Evolutionary conservation across 1,139 yeast species (phyloP), one percentile per base, ranked within the genome.

Genomic region (Yamadazyma triangularis): DNA sequence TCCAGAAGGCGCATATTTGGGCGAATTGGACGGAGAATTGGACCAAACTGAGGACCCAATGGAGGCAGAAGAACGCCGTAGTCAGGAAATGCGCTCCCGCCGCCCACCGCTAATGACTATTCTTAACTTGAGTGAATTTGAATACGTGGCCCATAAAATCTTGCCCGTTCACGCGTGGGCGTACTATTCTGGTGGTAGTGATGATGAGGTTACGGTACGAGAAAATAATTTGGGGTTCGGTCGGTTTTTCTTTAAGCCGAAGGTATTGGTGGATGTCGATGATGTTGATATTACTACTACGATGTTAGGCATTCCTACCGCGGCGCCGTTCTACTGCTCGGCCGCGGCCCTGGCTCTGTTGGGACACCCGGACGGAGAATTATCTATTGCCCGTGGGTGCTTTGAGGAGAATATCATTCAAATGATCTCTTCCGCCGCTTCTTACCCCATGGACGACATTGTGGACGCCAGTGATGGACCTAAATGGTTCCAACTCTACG

Each of bases 211-310:
- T 41, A 69, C 94, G 2, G 54, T 83, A 55, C 71, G 95, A 41
- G 95, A 87, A 50, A 87, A 87, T 60, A 93, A 85, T 50, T 66
- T 77, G 36, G 88, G 94, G 2, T 87, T 71, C 59, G 89, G 80
- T 45, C 68, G 93, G 35, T 72, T 85, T 33, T 86, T 82, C 62
- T 86, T 87, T 67, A 77, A 79, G 39, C 95, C 96, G 16, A 69
- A 72, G 34, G 68, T 85, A 8, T 63, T 86, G 33, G 82, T 84
- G 6, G 84, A 83, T 47, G 89, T 79, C 11, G 51, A 58, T 15
- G 43, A 58, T 11, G 56, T 64, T 18, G 82, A 78, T 46, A 38
- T 38, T n/a, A 24, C 35, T 13, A 77, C 86, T 5, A 56, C 62
- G 6, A 59, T 79, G 56, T 54, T 75, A 16, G 82, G 81, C 9